A percentile compares a stretch with the other conserved stretches of the same genome.
These are phyloP conservation scores for Torulaspora globosa DNA, from an alignment of 1,139 yeast genomes.

Conservation along the genomic window DNA sequence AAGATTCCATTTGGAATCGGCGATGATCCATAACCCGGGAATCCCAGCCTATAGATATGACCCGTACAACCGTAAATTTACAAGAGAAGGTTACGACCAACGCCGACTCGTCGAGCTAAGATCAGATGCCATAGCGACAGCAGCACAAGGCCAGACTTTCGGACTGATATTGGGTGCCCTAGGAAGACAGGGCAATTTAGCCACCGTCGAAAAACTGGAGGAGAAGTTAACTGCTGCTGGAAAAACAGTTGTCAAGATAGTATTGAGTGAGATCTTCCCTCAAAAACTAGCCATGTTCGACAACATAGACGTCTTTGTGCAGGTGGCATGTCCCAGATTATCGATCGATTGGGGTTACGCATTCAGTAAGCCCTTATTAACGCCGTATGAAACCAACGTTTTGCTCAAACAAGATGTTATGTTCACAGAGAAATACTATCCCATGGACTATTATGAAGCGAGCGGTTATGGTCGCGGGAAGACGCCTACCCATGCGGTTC, in stretches of 20 bases:
- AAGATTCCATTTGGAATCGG: conserved; percentile 87
- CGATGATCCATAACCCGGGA: conserved; percentile 95
- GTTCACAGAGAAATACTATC: conserved; percentile 68
- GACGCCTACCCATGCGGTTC: conserved; percentile 45
- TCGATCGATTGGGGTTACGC: conserved; percentile 99
- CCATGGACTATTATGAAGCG: conserved; percentile 91
- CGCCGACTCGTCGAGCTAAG: conserved; percentile 73
- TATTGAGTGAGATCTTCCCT: conserved; percentile 90
- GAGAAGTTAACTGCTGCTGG: conserved; percentile 50
- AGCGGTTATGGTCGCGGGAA: conserved; percentile 94
- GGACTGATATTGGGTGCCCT: conserved; percentile 92
- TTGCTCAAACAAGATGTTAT: conserved; percentile 66
- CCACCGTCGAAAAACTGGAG: conserved; percentile 67
- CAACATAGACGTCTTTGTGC: conserved; percentile 91
- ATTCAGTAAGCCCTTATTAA: conserved; percentile 80
- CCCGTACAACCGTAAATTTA: conserved; percentile 88
- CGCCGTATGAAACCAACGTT: conserved; percentile 97
- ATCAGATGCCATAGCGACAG: conserved; percentile 64
- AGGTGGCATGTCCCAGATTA: conserved; percentile 94
- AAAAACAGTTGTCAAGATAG: conserved; percentile 70
- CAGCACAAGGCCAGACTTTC: conserved; percentile 56
- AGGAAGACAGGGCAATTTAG: conserved; percentile 91
- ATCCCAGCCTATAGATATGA: conserved; percentile 91
- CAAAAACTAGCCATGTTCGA: conserved; percentile 90
- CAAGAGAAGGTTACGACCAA: conserved; percentile 84